These are phyloP conservation scores for Mortierella sp. DNA, from an alignment of 371 early-diverging fungal genomes.

Conservation along the genomic window DNA sequence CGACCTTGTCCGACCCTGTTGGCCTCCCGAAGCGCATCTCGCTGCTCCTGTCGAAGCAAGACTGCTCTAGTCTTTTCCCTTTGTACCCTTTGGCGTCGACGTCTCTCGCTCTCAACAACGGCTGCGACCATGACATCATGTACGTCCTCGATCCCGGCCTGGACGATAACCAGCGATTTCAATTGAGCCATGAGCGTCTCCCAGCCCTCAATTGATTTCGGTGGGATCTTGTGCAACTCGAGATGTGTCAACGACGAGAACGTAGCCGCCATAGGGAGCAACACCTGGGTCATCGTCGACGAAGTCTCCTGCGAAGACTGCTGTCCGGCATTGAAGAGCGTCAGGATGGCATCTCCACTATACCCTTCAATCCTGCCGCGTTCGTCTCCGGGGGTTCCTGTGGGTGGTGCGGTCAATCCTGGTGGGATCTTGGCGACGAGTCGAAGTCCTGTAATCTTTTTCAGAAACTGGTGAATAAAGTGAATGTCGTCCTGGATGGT, in stretches of 20 bases:
- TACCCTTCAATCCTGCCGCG: conserved; percentile 63
- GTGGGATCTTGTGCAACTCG: conserved; percentile 66
- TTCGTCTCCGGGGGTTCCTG: conserved; percentile 47
- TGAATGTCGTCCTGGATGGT: conserved; percentile 67
- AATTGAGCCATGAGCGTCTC: conserved; percentile 57
- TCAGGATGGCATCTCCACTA: conserved; percentile 58
- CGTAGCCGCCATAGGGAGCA: conserved; percentile 58
- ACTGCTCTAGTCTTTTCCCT: conserved; percentile 44
- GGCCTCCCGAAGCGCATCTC: conserved; percentile 47
- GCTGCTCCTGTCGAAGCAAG: conserved; percentile 42
- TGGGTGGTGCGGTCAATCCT: conserved; percentile 11
- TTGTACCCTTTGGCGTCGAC: conserved; percentile 42
- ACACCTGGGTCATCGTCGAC: background rate
- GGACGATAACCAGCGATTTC: conserved; percentile 62
- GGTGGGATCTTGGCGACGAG: conserved; percentile 56
- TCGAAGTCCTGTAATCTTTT: conserved; percentile 63
- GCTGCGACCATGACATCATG: conserved; percentile 59
- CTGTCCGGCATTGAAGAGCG: conserved; percentile 34
- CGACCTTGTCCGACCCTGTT: conserved; percentile 13
- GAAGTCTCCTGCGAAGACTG: conserved; percentile 20
- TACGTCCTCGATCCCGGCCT: conserved; percentile 63
- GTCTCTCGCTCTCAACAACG: conserved; percentile 53
- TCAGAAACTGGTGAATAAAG: conserved; percentile 65
- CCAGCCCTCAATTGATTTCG: conserved; percentile 64
- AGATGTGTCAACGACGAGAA: conserved; percentile 65